phyloP scores from a whole-genome alignment of 208 protist species.

The Crithidia bombi region DNA sequence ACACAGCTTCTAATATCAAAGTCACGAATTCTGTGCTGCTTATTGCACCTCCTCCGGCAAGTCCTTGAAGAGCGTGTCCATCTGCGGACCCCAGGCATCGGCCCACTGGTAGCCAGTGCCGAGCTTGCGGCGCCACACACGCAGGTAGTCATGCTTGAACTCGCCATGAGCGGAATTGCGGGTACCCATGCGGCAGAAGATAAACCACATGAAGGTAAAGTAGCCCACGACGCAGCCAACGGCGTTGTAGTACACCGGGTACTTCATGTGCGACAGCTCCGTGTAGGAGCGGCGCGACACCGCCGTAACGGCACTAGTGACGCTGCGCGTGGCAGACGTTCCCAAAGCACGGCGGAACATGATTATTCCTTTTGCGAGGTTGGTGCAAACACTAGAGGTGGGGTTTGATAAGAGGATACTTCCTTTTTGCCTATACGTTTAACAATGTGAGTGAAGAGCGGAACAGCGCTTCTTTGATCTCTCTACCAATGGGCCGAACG shows the following conservation, averaged over 20 bases:
- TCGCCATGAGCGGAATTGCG: constrained; percentile 42
- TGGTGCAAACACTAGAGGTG: neutral
- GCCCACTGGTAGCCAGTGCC: constrained; percentile 91
- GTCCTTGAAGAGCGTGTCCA: constrained; percentile 81
- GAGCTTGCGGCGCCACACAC: constrained; percentile 86
- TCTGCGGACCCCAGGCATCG: constrained; percentile 84
- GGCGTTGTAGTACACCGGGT: constrained; percentile 63
- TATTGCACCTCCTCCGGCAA: constrained; percentile 80
- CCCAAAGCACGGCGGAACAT: constrained; percentile 84
- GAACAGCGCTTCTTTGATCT: too few species aligned
- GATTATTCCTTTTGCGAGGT: neutral
- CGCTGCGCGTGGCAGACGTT: constrained; percentile 35
- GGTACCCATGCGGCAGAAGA: constrained; percentile 71
- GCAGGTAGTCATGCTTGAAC: constrained; percentile 85
- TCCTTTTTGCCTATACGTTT: constrained; percentile 1
- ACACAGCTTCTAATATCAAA: neutral
- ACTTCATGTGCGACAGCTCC: constrained; percentile 87
- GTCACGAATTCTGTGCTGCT: neutral
- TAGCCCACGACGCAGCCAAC: constrained; percentile 56
- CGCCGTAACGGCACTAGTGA: constrained; percentile 32
- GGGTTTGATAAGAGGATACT: neutral
- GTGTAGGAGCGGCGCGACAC: constrained; percentile 64
- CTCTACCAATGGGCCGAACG: too few species aligned
- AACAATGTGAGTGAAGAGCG: too few species aligned
- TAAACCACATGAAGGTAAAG: constrained; percentile 76